Evolutionary conservation across 2,329 filamentous ascomycete species (phyloP).

Genomic region (Trichoderma arundinaceum): DNA sequence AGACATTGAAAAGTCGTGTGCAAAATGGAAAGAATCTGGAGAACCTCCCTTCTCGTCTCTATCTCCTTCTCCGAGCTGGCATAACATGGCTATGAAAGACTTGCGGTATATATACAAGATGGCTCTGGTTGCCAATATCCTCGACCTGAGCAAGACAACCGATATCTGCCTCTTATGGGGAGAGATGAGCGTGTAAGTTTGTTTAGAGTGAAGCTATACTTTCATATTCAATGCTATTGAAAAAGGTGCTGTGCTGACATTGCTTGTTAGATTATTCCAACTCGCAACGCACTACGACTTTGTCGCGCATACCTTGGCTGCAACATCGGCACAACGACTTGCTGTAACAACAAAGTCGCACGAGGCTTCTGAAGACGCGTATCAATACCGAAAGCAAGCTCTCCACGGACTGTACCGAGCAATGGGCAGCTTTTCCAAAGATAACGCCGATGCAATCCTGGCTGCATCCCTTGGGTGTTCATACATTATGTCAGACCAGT

Average conservation of each 20-base stretch:
- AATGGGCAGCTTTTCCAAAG: conserved; percentile 8
- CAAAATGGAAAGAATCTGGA: conserved; percentile 13
- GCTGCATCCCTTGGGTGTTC: conserved; percentile 11
- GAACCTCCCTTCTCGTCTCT: not conserved
- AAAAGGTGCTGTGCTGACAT: not conserved
- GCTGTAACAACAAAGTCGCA: conserved; percentile 22
- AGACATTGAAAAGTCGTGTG: conserved; percentile 16
- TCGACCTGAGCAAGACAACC: conserved; percentile 16
- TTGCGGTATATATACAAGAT: conserved; percentile 23
- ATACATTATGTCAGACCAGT: conserved; percentile 19
- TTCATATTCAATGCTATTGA: not conserved
- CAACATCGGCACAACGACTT: conserved; percentile 18
- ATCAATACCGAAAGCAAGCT: conserved; percentile 10
- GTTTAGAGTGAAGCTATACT: too few relatives aligned
- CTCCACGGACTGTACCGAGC: conserved; percentile 14
- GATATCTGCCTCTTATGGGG: conserved; percentile 24
- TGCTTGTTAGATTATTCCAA: conserved; percentile 9
- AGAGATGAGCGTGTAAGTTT: conserved; percentile 22
- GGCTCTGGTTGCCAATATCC: conserved; percentile 23
- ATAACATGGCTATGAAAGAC: conserved; percentile 20
- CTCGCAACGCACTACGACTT: conserved; percentile 22
- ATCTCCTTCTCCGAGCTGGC: conserved; percentile 17
- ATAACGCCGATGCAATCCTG: conserved; percentile 13
- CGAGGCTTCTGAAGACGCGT: conserved; percentile 9
- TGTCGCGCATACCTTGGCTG: conserved; percentile 25